Evolutionary conservation across 1,284 basidiomycete genomes (phyloP).

Genomic region (Sanghuangporus sanghuang): DNA sequence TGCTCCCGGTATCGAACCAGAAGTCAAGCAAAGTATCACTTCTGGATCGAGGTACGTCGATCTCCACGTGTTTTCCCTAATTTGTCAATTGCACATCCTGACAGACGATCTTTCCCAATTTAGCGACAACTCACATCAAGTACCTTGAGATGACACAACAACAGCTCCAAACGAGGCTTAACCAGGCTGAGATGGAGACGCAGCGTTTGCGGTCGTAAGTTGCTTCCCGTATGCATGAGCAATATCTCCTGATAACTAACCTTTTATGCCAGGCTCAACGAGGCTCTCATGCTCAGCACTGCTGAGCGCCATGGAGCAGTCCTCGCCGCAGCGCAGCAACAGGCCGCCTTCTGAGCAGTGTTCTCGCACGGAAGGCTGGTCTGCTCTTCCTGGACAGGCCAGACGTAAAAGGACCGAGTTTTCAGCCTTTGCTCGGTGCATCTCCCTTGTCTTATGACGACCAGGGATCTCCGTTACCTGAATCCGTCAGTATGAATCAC

Average conservation of each 20-base stretch:
- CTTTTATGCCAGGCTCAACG: constrained; percentile 52
- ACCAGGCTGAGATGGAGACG: constrained; percentile 71
- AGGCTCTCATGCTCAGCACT: constrained; percentile 78
- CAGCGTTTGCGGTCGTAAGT: constrained; percentile 60
- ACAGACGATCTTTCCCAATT: constrained; percentile 18
- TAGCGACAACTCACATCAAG: constrained; percentile 73
- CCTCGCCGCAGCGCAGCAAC: constrained; percentile 40
- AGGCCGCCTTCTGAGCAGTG: constrained; percentile 40
- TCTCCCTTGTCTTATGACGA: neutral
- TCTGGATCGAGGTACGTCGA: constrained; percentile 70
- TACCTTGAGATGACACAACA: constrained; percentile 72
- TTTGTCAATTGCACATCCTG: constrained; percentile 2
- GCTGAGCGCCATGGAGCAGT: constrained; percentile 62
- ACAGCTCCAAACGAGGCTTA: constrained; percentile 66
- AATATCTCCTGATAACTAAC: constrained; percentile 10
- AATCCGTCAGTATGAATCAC: constrained; percentile 13
- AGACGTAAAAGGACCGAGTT: constrained; percentile 15
- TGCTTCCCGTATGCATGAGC: neutral
- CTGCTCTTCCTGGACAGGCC: constrained; percentile 12
- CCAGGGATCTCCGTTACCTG: neutral
- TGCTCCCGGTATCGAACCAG: constrained; percentile 80
- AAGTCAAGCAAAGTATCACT: constrained; percentile 84
- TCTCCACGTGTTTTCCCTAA: constrained; percentile 8
- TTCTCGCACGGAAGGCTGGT: constrained; percentile 5
- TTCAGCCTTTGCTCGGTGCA: constrained; percentile 7